These are phyloP conservation scores for Scedosporium dehoogii DNA, from an alignment of 2,329 filamentous ascomycete species.

Conservation along the genomic window DNA sequence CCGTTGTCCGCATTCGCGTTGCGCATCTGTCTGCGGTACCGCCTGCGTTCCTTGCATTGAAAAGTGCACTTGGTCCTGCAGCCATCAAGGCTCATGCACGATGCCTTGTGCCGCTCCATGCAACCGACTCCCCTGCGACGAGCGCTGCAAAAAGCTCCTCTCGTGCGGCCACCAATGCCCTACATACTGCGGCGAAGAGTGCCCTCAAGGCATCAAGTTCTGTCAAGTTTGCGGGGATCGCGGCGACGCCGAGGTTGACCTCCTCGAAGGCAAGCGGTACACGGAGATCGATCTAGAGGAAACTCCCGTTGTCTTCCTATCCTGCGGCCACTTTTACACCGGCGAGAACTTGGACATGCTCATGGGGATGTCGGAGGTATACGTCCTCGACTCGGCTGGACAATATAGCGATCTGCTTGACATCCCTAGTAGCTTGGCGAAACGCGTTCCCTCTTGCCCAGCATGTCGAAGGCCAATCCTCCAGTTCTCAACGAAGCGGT, in stretches of 20 bases:
- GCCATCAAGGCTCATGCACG: slow-evolving; percentile 36
- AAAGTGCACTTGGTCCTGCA: slow-evolving; percentile 37
- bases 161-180: slow-evolving; percentile 53
- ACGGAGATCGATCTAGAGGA: slow-evolving; percentile 44
- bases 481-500: slow-evolving; percentile 38
- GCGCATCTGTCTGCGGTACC: slow-evolving; percentile 41
- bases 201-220: slow-evolving; percentile 33
- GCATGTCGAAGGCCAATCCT: slow-evolving; percentile 48
- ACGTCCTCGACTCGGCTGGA: slow-evolving; percentile 26
- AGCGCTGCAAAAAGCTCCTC: slow-evolving; percentile 43
- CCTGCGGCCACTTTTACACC: slow-evolving; percentile 54
- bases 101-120: slow-evolving; percentile 57
- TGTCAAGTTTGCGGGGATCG: slow-evolving; percentile 45
- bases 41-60: slow-evolving; percentile 51
- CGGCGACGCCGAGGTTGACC: slow-evolving; percentile 39
- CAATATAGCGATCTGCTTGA: slow-evolving; percentile 18
- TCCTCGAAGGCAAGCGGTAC: slow-evolving; percentile 42
- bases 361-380: slow-evolving; percentile 41
- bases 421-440: slow-evolving; percentile 37
- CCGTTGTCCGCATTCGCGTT: slow-evolving; percentile 46
- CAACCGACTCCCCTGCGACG: slow-evolving; percentile 51
- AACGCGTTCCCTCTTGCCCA: slow-evolving; percentile 35
- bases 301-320: slow-evolving; percentile 48
- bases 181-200: slow-evolving; percentile 53
- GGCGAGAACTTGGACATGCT: slow-evolving; percentile 48